These are phyloP conservation scores for Funneliformis caledonium DNA, from an alignment of 371 early-diverging fungal genomes.

Conservation along the genomic window DNA sequence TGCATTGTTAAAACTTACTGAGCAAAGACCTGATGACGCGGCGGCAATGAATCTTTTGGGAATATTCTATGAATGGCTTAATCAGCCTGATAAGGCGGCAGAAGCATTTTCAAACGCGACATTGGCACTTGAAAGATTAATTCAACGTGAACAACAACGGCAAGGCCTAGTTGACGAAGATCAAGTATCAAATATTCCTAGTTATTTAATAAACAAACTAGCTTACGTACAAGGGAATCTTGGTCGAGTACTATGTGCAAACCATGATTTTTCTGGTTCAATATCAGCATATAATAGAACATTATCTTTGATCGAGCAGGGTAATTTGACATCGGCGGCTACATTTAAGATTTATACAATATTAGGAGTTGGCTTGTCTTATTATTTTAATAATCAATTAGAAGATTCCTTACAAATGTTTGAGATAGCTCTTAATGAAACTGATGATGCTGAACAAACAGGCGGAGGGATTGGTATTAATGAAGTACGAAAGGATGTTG, in stretches of 20 bases:
- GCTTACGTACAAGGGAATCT: conserved; percentile 60
- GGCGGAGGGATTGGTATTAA: conserved; percentile 45
- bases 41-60: conserved; percentile 76
- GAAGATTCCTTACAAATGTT: conserved; percentile 72
- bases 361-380: conserved; percentile 75
- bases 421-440: conserved; percentile 60
- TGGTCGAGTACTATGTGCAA: conserved; percentile 66
- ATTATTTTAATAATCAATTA: conserved; percentile 73
- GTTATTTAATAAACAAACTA: conserved; percentile 41
- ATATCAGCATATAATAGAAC: conserved; percentile 49
- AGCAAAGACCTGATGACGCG: conserved; percentile 64
- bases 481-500: conserved; percentile 62
- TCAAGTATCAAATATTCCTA: conserved; percentile 43
- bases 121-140: conserved; percentile 51
- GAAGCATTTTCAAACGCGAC: conserved; percentile 67
- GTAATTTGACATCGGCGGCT: background rate
- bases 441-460: conserved; percentile 46
- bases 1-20: conserved; percentile 75
- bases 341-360: conserved; percentile 52
- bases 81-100: conserved; percentile 70
- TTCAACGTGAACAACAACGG: background rate
- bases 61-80: conserved; percentile 72
- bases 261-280: conserved; percentile 57
- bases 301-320: conserved; percentile 42
- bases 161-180: conserved; percentile 33